phyloP scores from a whole-genome alignment of 176 grass and related monocot genomes.

The Lolium multiflorum region DNA sequence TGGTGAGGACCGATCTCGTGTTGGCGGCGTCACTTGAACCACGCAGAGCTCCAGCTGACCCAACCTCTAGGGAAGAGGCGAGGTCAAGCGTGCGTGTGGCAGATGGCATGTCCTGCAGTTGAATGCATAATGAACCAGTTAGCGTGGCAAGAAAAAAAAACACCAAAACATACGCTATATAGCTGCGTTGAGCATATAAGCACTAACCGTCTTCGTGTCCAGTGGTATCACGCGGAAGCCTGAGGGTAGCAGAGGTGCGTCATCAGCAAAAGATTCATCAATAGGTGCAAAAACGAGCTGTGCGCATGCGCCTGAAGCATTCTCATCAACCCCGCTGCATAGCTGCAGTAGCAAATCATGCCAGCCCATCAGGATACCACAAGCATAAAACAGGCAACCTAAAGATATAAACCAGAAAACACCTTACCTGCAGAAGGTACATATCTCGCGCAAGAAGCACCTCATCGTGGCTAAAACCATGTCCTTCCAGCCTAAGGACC shows the following conservation, averaged over 20 bases:
- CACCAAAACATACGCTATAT: background rate
- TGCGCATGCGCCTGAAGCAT: slow-evolving; percentile 69
- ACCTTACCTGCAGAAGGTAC: slow-evolving; percentile 80
- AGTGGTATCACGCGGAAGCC: slow-evolving; percentile 93
- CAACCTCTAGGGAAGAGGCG: slow-evolving; percentile 80
- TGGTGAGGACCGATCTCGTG: slow-evolving; percentile 78
- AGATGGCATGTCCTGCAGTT: slow-evolving; percentile 56
- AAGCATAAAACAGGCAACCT: background rate
- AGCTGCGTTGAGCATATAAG: background rate
- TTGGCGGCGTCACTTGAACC: slow-evolving; percentile 41
- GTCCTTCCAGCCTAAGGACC: slow-evolving; percentile 89
- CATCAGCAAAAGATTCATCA: slow-evolving; percentile 94
- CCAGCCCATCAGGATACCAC: background rate
- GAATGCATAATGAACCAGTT: background rate
- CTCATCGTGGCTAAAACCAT: slow-evolving; percentile 82
- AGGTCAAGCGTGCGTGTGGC: slow-evolving; percentile 84
- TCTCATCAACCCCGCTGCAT: slow-evolving; percentile 87
- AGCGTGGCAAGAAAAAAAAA: background rate
- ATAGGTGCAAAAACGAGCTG: slow-evolving; percentile 98
- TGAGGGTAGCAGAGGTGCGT: slow-evolving; percentile 81
- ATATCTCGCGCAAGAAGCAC: slow-evolving; percentile 78
- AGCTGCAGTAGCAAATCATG: slow-evolving; percentile 53
- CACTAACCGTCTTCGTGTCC: slow-evolving; percentile 70
- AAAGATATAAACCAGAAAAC: background rate
- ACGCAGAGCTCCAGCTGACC: slow-evolving; percentile 53